Conservation (phyloP, 1,139 yeast genomes). For the Lodderomyces oxycetoniae region DNA sequence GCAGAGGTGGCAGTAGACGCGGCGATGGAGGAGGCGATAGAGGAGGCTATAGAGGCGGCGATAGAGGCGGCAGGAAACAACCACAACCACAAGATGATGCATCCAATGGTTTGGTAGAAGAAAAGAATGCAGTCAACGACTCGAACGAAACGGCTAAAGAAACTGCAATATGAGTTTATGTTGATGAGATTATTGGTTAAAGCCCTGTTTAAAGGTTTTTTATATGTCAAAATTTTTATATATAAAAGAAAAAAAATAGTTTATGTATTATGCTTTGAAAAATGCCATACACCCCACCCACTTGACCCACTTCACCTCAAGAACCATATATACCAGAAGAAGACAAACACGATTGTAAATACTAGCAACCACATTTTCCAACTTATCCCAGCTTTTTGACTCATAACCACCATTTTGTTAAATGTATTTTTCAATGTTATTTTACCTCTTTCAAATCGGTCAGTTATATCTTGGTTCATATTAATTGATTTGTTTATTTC, state of each 20-base stretch:
- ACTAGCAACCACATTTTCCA: conserved; percentile 76
- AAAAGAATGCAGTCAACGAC: too few relatives aligned
- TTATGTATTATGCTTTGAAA: too few relatives aligned
- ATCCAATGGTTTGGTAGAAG: too few relatives aligned
- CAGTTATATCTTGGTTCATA: conserved; percentile 54
- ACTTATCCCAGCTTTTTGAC: conserved; percentile 73
- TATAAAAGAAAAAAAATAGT: too few relatives aligned
- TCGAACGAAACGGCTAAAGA: too few relatives aligned
- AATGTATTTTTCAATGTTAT: conserved; percentile 60
- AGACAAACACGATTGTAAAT: conserved; percentile 54
- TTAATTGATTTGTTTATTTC: conserved; percentile 75
- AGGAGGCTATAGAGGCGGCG: conserved; percentile 14
- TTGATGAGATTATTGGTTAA: too few relatives aligned
- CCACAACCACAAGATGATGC: too few relatives aligned
- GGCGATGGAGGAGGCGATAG: conserved; percentile 19
- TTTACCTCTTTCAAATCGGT: conserved; percentile 39
- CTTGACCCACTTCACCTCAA: too few relatives aligned
- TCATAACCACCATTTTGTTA: conserved; percentile 74
- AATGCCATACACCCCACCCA: too few relatives aligned
- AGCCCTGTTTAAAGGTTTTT: too few relatives aligned
- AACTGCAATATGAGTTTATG: too few relatives aligned
- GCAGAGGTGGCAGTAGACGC: conserved; percentile 21
- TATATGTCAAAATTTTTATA: too few relatives aligned
- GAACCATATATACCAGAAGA: conserved; percentile 84
- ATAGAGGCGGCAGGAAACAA: conserved; percentile 13